Evolutionary conservation across 768 basidiomycete genomes (phyloP), one percentile per base, ranked within the genome.

Genomic region (Candolleomyces eurysporus): DNA sequence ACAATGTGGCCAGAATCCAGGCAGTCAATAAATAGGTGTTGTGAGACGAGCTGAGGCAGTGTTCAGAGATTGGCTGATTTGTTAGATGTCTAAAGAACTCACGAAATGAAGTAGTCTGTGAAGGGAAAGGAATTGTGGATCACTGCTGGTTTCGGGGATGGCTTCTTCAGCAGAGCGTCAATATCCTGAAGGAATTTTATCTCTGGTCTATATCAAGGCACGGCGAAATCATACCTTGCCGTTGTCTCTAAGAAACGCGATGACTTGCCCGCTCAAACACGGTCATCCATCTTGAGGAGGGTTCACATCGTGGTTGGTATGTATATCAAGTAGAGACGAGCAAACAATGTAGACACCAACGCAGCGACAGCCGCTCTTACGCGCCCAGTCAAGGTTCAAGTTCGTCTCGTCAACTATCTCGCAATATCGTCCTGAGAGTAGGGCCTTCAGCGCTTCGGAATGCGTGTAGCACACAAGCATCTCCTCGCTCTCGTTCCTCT

Each of bases 1-100:
- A 85, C 5, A 84, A 72, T 42, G 75, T 75, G 6, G 86, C 87
- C 16, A 84, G 69, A 26, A 88, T 69, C 65, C 88, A 87, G 46
- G 82, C 76, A 1, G 83, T 77, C 3, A 87, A 72, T 0, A 89
- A 78, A 64, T 89, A 89, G 2, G 87, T 88, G 66, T 89, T 88
- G 64, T 89, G 87, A 0, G 85, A 87, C 0, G 86, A 84, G 5
- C 85, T 85, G 68, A 59, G 26, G 65, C 53, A 57, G n/a, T 36
- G 10, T 40, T 48, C 69, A 64, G 32, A 30, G 19, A 45, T 8
- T 6, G 42, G n/a, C 14, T 11, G 16, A 43, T 11, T 43, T 5
- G 7, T 19, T 5, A 31, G 55, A 60, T 7, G 21, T 32, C 48
- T 2, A 56, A 21, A 14, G n/a, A n/a, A 69, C 79, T 60, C 63